Percentiles rank a stretch among this genome's conserved stretches.
phyloP scores from a whole-genome alignment of 768 basidiomycete genomes.

The Phanerochaete carnosa region DNA sequence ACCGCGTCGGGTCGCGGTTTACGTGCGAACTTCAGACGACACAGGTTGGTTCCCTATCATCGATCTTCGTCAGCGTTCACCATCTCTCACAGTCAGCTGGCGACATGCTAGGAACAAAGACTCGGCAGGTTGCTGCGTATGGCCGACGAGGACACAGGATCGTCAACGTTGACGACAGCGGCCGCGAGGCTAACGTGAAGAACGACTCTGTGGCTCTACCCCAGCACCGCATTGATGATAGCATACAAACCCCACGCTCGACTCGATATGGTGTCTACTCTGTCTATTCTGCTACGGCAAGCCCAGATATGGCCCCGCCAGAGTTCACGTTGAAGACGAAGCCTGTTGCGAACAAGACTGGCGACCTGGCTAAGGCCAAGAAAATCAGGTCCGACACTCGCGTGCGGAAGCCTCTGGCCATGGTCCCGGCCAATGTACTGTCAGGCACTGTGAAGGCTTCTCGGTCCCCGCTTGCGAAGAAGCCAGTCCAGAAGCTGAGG shows the following conservation, averaged over 20 bases:
- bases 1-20: neutral
- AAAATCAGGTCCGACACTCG: constrained; percentile 11
- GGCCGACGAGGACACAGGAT: constrained; percentile 29
- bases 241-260: neutral
- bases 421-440: constrained; percentile 34
- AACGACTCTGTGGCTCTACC: neutral
- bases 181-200: neutral
- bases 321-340: neutral
- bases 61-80: neutral
- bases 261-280: neutral
- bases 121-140: constrained; percentile 31
- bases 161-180: constrained; percentile 23
- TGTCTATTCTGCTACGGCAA: neutral
- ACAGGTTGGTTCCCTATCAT: neutral
- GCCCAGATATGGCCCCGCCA: constrained; percentile 1
- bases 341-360: neutral
- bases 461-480: neutral
- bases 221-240: neutral
- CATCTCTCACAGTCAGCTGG: neutral
- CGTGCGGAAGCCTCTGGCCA: constrained; percentile 39
- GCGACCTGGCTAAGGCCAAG: constrained; percentile 13
- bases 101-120: constrained; percentile 25
- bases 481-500: constrained; percentile 17
- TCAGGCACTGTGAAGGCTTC: neutral
- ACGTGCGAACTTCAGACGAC: neutral